Evolutionary conservation across 2,329 filamentous ascomycete genomes (phyloP), one percentile per base, ranked within the genome.

Genomic region (Sarocladiaceae sp.): DNA sequence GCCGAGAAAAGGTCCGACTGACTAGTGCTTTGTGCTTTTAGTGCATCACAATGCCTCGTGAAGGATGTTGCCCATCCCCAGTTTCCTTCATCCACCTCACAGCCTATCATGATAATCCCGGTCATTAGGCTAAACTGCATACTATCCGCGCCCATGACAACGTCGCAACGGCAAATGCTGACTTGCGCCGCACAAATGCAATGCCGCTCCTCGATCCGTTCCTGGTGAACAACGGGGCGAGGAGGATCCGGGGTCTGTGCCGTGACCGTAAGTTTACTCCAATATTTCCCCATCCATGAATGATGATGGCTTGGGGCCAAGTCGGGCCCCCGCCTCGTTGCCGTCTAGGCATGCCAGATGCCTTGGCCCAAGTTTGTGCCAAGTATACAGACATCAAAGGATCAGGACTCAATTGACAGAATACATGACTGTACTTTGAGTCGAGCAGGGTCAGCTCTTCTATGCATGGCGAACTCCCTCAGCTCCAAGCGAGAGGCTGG

Each of bases 1-100:
- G 44, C 44, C 44, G 44, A 48, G 44, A 48, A 22, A 48, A 48
- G 44, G 44, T 48, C 44, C 44, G 44, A 48, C 28, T 33, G 25
- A 25, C n/a, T 8, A 42, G 23, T 23, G 37, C 17, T 4, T 42
- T n/a, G 37, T 25, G 11, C 7, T n/a, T 20, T 42, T 10, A 22
- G 37, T 25, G 37, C 8, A 11, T 42, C 22, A 20, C 29, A 10
- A 15, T 8, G 29, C 29, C 15, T 33, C 29, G 10, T 33, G 8
- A 33, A 33, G 29, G 29, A 33, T 33, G 10, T 33, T 8, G 29
- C 10, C 22, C 17, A 11, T 42, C 37, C 37, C 37, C 37, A 42
- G 37, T 42, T 7, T 42, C 17, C 25, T 44, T 44, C 40, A 26
- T 17, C 44, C 28, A 20, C 17, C n/a, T 17, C 4, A 26, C 23